phyloP scores from a whole-genome alignment of 805 yeast genomes.

The Cyberlindnera xylosilytica region DNA sequence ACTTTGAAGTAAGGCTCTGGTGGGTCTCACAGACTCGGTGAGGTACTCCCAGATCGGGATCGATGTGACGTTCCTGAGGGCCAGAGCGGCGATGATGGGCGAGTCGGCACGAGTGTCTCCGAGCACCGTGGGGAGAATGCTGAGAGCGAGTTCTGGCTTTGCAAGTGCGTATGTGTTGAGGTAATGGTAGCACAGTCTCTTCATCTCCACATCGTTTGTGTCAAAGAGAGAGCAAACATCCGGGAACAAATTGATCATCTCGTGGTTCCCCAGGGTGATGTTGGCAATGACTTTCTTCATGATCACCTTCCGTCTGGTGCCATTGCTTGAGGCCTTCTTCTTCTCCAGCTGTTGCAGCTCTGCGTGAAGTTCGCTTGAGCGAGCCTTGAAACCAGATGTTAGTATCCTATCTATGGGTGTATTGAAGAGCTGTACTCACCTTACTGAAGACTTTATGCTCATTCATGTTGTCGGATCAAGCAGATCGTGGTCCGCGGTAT shows the following conservation, averaged over 20 bases:
- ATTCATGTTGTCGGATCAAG: constrained; percentile 16
- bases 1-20: constrained; percentile 39
- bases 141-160: constrained; percentile 52
- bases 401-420: not conserved
- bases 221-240: constrained; percentile 57
- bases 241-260: constrained; percentile 63
- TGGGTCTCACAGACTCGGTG: constrained; percentile 40
- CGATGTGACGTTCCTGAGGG: constrained; percentile 61
- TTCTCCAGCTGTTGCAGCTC: constrained; percentile 34
- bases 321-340: constrained; percentile 32
- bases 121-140: constrained; percentile 52
- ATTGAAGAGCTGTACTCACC: constrained; percentile 13
- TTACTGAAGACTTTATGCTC: constrained; percentile 23
- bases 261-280: constrained; percentile 77
- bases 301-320: constrained; percentile 41
- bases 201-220: constrained; percentile 62
- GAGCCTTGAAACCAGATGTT: constrained; percentile 4
- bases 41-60: constrained; percentile 53
- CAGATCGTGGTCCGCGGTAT: not conserved
- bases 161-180: constrained; percentile 57
- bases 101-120: constrained; percentile 47
- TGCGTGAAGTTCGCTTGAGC: constrained; percentile 32
- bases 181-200: constrained; percentile 68
- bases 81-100: constrained; percentile 54
- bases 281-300: constrained; percentile 79